These are phyloP conservation scores for Penicillium digitatum DNA, from an alignment of 2,329 filamentous ascomycete species.

Conservation along the genomic window DNA sequence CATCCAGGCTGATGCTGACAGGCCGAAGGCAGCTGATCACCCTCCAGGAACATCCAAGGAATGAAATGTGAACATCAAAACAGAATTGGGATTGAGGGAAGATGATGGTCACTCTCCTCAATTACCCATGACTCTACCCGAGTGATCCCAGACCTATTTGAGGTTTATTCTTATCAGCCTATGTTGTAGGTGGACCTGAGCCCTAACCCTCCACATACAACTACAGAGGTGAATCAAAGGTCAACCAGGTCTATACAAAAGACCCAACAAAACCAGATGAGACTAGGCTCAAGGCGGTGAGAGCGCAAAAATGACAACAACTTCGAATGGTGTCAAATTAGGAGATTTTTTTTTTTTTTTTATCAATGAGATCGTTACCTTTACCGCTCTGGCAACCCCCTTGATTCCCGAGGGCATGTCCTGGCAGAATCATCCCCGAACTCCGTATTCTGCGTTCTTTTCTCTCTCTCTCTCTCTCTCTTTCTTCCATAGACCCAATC, in stretches of 20 bases:
- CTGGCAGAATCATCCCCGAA: conserved; percentile 7
- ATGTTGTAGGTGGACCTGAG: not conserved
- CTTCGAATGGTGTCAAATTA: conserved; percentile 9
- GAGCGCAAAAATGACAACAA: conserved; percentile 10
- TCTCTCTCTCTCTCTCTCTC: not conserved
- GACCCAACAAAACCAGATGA: not conserved
- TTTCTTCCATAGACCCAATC: not conserved
- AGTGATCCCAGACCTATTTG: not conserved
- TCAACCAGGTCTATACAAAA: not conserved
- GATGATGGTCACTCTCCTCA: not conserved
- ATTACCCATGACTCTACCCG: not conserved
- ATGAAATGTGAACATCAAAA: not conserved
- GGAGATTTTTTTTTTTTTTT: no score
- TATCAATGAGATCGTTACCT: conserved; percentile 7
- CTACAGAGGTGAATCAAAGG: not conserved
- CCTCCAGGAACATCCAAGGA: not conserved
- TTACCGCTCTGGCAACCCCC: conserved; percentile 7
- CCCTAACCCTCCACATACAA: not conserved
- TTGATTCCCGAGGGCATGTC: conserved; percentile 1
- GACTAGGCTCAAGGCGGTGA: conserved; percentile 8
- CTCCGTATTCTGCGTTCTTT: conserved; percentile 3
- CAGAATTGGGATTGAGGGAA: not conserved
- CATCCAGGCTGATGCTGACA: not conserved
- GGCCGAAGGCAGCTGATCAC: not conserved
- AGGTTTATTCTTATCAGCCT: not conserved